Percentiles rank a stretch among this genome's conserved stretches.
phyloP scores from a whole-genome alignment of 83 land plant species.

The Thuja plicata region DNA sequence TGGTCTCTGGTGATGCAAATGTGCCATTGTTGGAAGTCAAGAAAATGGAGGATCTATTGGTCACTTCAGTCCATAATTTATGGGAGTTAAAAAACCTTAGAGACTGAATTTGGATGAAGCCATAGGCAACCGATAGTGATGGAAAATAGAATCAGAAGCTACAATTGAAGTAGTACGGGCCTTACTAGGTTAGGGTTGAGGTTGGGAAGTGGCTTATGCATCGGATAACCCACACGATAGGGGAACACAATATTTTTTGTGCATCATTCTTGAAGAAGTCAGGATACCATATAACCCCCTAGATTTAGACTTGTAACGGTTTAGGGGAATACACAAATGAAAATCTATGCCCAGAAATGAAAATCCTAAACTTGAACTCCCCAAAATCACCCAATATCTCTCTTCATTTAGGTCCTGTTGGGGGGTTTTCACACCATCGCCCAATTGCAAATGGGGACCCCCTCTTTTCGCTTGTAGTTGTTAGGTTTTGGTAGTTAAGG shows the following conservation, averaged over 20 bases:
- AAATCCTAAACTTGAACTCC: not conserved
- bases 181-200: not conserved
- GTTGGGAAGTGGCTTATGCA: not conserved
- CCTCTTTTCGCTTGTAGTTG: too few species aligned
- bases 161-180: not conserved
- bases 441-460: too few species aligned
- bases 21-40: not conserved
- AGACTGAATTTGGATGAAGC: not conserved
- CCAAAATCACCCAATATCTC: not conserved
- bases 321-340: not conserved
- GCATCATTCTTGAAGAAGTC: not conserved
- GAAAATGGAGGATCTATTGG: not conserved
- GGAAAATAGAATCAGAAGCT: not conserved
- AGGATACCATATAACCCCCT: not conserved
- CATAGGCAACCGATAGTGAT: not conserved
- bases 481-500: too few species aligned
- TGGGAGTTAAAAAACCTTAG: not conserved
- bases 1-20: not conserved
- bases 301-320: not conserved
- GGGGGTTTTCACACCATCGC: too few species aligned
- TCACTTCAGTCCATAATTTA: not conserved
- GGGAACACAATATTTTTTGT: not conserved
- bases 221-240: not conserved
- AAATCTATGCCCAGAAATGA: not conserved
- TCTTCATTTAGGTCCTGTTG: not conserved